A percentile compares a stretch with the other conserved stretches of the same genome.
These are phyloP conservation scores for Elsinoe fawcettii DNA, from an alignment of 2,329 filamentous ascomycete genomes.

Conservation along the genomic window DNA sequence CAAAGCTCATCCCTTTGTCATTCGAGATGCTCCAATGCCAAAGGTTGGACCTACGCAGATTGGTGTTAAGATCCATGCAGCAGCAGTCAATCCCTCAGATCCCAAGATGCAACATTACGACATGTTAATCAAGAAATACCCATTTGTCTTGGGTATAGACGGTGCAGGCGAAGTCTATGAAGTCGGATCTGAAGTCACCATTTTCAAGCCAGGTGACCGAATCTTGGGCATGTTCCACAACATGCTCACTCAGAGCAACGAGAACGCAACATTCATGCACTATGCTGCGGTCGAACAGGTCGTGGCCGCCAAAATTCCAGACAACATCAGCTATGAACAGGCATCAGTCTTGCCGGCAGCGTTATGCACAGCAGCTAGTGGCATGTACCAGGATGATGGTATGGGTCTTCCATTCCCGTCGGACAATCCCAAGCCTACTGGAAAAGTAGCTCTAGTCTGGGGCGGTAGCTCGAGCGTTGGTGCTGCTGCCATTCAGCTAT, in stretches of 20 bases:
- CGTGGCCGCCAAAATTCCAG: conserved; percentile 19
- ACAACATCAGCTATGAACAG: conserved; percentile 20
- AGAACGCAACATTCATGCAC: conserved; percentile 22
- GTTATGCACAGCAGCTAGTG: conserved; percentile 20
- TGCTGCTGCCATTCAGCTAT: conserved; percentile 41
- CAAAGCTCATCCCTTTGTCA: conserved; percentile 19
- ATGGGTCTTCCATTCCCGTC: conserved; percentile 18
- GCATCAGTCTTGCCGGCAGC: conserved; percentile 21
- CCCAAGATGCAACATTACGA: conserved; percentile 27
- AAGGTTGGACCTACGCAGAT: conserved; percentile 25
- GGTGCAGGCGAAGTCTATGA: conserved; percentile 28
- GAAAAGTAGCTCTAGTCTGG: conserved; percentile 40
- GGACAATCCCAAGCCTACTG: conserved; percentile 19
- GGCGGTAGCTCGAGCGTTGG: conserved; percentile 46
- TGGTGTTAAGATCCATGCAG: conserved; percentile 31
- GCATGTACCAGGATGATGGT: conserved; percentile 22
- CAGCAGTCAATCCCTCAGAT: conserved; percentile 36
- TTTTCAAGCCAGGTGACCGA: conserved; percentile 32
- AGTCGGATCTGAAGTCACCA: conserved; percentile 28
- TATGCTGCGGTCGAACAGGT: conserved; percentile 18
- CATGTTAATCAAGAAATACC: conserved; percentile 22
- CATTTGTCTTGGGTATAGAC: conserved; percentile 26
- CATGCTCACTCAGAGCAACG: conserved; percentile 14
- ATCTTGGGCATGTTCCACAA: conserved; percentile 23
- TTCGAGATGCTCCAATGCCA: conserved; percentile 21